Evolutionary conservation across 2,329 filamentous ascomycete species (phyloP).

Genomic region (Diaporthe nobilis): DNA sequence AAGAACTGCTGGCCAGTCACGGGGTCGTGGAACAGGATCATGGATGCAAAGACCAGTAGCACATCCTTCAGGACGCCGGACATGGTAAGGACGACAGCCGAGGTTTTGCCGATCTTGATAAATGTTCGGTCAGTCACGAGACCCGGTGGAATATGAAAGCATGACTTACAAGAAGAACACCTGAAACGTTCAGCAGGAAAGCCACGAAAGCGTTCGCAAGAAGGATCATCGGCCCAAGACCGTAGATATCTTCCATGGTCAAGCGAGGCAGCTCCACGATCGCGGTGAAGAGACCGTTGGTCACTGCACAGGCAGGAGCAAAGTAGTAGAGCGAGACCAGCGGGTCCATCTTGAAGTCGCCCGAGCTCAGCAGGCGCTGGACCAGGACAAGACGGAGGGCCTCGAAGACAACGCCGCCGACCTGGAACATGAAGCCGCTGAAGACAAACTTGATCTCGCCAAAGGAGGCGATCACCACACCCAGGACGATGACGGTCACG

Average conservation of each 20-base stretch:
- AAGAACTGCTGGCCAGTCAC: conserved; percentile 77
- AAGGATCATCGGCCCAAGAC: conserved; percentile 78
- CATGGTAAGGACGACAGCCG: conserved; percentile 79
- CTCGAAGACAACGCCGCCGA: conserved; percentile 81
- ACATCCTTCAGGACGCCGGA: conserved; percentile 82
- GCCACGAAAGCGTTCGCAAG: conserved; percentile 80
- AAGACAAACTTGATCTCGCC: conserved; percentile 92
- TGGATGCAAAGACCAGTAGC: conserved; percentile 76
- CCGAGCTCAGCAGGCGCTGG: conserved; percentile 79
- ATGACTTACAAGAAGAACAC: conserved; percentile 86
- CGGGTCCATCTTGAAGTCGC: conserved; percentile 89
- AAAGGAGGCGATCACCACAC: conserved; percentile 90
- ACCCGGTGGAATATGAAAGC: too few species aligned
- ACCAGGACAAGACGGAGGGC: conserved; percentile 84
- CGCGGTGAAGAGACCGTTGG: conserved; percentile 81
- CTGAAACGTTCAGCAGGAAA: conserved; percentile 83
- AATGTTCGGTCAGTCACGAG: neutral
- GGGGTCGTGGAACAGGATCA: conserved; percentile 76
- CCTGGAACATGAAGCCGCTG: conserved; percentile 80
- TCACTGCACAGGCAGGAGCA: conserved; percentile 81
- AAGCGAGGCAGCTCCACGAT: conserved; percentile 78
- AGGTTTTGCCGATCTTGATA: conserved; percentile 77
- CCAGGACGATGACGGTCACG: conserved; percentile 89
- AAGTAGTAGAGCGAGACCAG: conserved; percentile 88
- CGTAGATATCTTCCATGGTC: conserved; percentile 75